Evolutionary conservation across 2,329 filamentous ascomycete species (phyloP).

Genomic region (Parafenestella ontariensis): DNA sequence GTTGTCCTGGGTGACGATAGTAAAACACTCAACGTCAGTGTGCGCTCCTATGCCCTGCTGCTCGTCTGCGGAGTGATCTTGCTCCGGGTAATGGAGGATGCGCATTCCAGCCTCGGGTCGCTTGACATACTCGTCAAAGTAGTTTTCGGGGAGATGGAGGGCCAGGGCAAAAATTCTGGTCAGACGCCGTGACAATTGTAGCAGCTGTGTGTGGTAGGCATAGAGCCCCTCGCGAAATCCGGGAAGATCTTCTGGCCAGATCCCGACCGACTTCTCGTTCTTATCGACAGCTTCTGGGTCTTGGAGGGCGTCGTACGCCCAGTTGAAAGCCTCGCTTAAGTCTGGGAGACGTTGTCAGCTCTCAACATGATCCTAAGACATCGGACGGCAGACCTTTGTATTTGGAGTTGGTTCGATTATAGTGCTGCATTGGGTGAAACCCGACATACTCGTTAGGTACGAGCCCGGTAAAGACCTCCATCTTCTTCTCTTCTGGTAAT

Average conservation of each 20-base stretch:
- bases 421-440: no score
- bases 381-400: no score
- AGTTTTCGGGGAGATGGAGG: slow-evolving; percentile 60
- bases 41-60: slow-evolving; percentile 12
- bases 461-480: no score
- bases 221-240: slow-evolving; percentile 58
- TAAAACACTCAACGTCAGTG: slow-evolving; percentile 21
- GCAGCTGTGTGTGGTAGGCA: slow-evolving; percentile 57
- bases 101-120: slow-evolving; percentile 54
- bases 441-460: no score
- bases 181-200: slow-evolving; percentile 60
- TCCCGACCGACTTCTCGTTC: no score
- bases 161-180: slow-evolving; percentile 63
- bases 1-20: slow-evolving; percentile 11
- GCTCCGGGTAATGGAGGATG: slow-evolving; percentile 32
- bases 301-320: no score
- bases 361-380: no score
- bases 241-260: slow-evolving; percentile 38
- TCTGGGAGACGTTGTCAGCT: no score
- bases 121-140: slow-evolving; percentile 62
- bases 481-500: no score
- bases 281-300: no score
- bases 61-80: slow-evolving; percentile 1
- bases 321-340: no score
- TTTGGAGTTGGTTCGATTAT: no score